Evolutionary conservation across 805 yeast species (phyloP).

Genomic region (Yarrowia deformans): DNA sequence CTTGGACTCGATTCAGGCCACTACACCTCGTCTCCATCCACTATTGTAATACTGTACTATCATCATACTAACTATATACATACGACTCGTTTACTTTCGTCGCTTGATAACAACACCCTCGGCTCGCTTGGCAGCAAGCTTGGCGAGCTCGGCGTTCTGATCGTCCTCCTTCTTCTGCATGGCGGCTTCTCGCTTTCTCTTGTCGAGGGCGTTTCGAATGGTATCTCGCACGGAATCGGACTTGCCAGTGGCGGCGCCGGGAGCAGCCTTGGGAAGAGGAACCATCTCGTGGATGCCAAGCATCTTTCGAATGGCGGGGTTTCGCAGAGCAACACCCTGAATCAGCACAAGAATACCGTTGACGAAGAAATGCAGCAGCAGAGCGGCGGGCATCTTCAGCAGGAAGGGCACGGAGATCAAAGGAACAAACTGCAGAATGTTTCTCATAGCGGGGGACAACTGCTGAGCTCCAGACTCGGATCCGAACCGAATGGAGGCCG

Average conservation of each 20-base stretch:
- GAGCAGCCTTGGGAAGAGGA: conserved; percentile 64
- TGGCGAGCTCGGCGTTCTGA: conserved; percentile 48
- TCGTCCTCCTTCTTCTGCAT: conserved; percentile 42
- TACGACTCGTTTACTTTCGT: conserved; percentile 20
- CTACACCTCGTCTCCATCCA: too few species aligned
- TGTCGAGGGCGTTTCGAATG: conserved; percentile 45
- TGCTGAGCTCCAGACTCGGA: conserved; percentile 77
- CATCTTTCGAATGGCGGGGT: conserved; percentile 59
- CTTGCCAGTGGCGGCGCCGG: conserved; percentile 45
- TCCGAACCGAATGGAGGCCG: conserved; percentile 78
- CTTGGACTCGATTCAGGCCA: too few species aligned
- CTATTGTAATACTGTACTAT: too few species aligned
- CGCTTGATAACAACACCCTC: conserved; percentile 38
- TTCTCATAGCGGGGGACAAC: conserved; percentile 68
- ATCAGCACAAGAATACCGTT: conserved; percentile 76
- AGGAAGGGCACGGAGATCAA: conserved; percentile 87
- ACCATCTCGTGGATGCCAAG: conserved; percentile 60
- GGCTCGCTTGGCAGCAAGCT: conserved; percentile 38
- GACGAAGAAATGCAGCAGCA: conserved; percentile 82
- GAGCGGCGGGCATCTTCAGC: conserved; percentile 83
- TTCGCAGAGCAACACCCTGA: conserved; percentile 74
- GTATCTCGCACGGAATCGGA: conserved; percentile 47
- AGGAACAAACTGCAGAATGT: conserved; percentile 75
- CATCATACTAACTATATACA: conserved; percentile 32
- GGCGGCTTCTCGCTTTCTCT: conserved; percentile 45